Evolutionary conservation across 2,329 filamentous ascomycete species (phyloP).

Genomic region (Penicillium sclerotiorum): DNA sequence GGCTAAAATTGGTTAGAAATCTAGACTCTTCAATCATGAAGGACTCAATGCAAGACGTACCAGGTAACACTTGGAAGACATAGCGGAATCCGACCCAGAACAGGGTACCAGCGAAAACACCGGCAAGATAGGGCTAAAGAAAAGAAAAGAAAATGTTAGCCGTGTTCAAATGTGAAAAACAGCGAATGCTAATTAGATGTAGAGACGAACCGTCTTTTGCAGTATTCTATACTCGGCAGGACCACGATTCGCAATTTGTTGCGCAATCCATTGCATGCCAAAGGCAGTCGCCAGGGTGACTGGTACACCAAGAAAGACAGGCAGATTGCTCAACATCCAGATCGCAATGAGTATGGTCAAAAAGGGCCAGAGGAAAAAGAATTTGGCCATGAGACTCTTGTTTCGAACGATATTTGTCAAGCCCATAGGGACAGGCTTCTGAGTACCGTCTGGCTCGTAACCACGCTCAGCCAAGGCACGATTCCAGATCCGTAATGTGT

Average conservation of each 20-base stretch:
- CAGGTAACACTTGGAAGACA: slow-evolving; percentile 71
- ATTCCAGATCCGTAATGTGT: slow-evolving; percentile 79
- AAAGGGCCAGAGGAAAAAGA: slow-evolving; percentile 90
- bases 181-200: not conserved
- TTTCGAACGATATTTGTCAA: slow-evolving; percentile 74
- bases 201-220: slow-evolving; percentile 74
- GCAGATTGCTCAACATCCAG: slow-evolving; percentile 71
- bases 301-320: slow-evolving; percentile 76
- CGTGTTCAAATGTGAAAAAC: no score
- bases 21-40: not conserved
- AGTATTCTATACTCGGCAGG: slow-evolving; percentile 86
- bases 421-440: slow-evolving; percentile 70
- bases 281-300: slow-evolving; percentile 66
- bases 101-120: slow-evolving; percentile 85
- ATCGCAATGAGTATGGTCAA: slow-evolving; percentile 71
- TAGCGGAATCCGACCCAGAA: slow-evolving; percentile 81
- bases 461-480: slow-evolving; percentile 81
- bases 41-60: slow-evolving; percentile 44
- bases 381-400: slow-evolving; percentile 75
- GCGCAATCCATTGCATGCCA: slow-evolving; percentile 73
- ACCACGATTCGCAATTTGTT: slow-evolving; percentile 77
- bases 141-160: slow-evolving; percentile 18
- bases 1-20: slow-evolving; percentile 47
- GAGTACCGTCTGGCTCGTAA: slow-evolving; percentile 76
- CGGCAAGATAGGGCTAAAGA: slow-evolving; percentile 80